Percentiles rank a stretch among this genome's conserved stretches.
Evolutionary conservation across 768 basidiomycete species (phyloP).

Genomic region (Scleroderma bovista): DNA sequence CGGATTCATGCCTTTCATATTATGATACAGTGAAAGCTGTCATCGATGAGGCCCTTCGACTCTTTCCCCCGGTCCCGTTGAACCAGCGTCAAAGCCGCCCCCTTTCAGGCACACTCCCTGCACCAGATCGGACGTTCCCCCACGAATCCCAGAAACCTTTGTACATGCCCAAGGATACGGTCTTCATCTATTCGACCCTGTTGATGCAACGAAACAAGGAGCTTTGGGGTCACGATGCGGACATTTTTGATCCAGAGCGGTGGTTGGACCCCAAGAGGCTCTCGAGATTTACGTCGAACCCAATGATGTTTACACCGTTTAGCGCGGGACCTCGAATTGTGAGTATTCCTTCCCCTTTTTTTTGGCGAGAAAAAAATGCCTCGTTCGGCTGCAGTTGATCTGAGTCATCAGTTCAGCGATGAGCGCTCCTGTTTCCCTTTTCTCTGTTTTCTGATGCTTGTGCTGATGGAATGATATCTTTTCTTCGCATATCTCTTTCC

Average conservation of each 20-base stretch:
- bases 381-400: too few species aligned
- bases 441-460: too few species aligned
- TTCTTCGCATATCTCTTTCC: too few species aligned
- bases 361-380: too few species aligned
- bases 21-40: conserved; percentile 57
- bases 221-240: conserved; percentile 72
- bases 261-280: conserved; percentile 63
- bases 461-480: too few species aligned
- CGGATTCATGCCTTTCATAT: conserved; percentile 3
- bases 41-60: conserved; percentile 70
- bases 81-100: conserved; percentile 59
- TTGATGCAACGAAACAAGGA: conserved; percentile 61
- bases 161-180: conserved; percentile 55
- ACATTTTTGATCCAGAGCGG: conserved; percentile 73
- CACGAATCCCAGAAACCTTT: conserved; percentile 34
- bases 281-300: conserved; percentile 46
- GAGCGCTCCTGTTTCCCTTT: too few species aligned
- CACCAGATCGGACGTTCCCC: conserved; percentile 44
- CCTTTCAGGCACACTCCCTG: conserved; percentile 45
- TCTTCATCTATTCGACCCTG: conserved; percentile 54
- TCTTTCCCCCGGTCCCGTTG: conserved; percentile 76
- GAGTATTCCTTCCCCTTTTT: conserved; percentile 12
- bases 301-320: conserved; percentile 70
- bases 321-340: conserved; percentile 62
- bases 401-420: too few species aligned